Percentiles rank a stretch among this genome's conserved stretches.
These are phyloP conservation scores for Suillus occidentalis DNA, from an alignment of 768 basidiomycete species.

Conservation along the genomic window DNA sequence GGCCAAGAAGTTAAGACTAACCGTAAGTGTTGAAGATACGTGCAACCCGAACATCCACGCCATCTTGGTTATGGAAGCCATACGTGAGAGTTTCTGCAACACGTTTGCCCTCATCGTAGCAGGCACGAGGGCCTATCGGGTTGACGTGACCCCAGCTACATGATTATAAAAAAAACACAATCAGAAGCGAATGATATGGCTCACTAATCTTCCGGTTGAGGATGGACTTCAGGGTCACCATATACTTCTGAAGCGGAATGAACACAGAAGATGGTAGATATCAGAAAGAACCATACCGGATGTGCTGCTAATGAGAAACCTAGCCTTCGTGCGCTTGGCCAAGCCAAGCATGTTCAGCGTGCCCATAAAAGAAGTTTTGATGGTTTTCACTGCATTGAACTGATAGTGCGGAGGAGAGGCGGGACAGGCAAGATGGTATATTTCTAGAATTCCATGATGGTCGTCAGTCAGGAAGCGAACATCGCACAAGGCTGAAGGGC, in stretches of 20 bases:
- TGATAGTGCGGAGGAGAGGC: slow-evolving; percentile 98
- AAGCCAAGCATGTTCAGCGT: slow-evolving; percentile 98
- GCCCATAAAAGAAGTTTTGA: slow-evolving; percentile 98
- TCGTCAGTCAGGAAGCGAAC: slow-evolving; percentile 6
- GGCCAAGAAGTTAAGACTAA: slow-evolving; percentile 14
- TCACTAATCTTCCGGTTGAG: slow-evolving; percentile 94
- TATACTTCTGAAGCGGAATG: slow-evolving; percentile 75
- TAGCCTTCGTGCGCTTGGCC: slow-evolving; percentile 95
- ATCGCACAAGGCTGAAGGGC: slow-evolving; percentile 29
- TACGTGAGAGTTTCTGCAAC: slow-evolving; percentile 98
- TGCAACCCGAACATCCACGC: slow-evolving; percentile 94
- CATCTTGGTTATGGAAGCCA: slow-evolving; percentile 92
- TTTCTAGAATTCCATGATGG: slow-evolving; percentile 52
- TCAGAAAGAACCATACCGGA: slow-evolving; percentile 59
- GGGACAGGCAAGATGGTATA: slow-evolving; percentile 98
- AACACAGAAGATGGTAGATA: slow-evolving; percentile 2
- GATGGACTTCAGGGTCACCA: slow-evolving; percentile 97
- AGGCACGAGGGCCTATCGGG: slow-evolving; percentile 97
- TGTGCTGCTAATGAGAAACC: slow-evolving; percentile 94
- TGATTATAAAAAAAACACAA: slow-evolving; percentile 19
- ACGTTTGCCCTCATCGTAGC: slow-evolving; percentile 99
- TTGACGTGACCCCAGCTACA: slow-evolving; percentile 96
- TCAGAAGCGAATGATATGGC: slow-evolving; percentile 27
- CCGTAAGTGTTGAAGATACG: slow-evolving; percentile 99
- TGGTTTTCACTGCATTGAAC: slow-evolving; percentile 95